Conservation (phyloP, 345 rosid species). For the Salix koriyanagi region DNA sequence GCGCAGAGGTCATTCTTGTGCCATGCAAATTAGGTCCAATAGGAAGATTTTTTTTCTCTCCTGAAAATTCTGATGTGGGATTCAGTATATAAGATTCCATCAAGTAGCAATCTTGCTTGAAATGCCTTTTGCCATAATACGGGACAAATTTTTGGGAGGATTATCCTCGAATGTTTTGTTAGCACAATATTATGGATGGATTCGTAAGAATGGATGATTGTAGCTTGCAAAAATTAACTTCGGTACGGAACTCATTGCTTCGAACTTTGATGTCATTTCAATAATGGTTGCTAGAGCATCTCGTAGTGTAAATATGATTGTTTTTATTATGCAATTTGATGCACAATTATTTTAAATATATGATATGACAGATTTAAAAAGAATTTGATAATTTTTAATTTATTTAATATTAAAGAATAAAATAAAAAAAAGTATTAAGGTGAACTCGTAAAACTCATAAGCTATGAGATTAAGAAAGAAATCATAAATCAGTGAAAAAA, state of each 20-base stretch:
- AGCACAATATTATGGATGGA: slow-evolving; percentile 4
- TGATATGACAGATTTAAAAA: too few species aligned
- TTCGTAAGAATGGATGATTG: not conserved
- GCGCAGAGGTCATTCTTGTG: slow-evolving; percentile 19
- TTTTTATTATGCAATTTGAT: too few species aligned
- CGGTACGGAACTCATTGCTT: not conserved
- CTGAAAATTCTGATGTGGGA: slow-evolving; percentile 1
- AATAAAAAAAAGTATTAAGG: too few species aligned
- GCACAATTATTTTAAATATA: too few species aligned
- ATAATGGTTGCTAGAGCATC: not conserved
- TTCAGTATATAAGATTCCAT: slow-evolving; percentile 12
- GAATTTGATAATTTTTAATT: too few species aligned
- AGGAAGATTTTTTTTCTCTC: not conserved
- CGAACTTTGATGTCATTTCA: not conserved
- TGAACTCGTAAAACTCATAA: too few species aligned
- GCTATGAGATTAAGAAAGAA: too few species aligned
- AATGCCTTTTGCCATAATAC: not conserved
- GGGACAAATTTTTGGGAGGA: slow-evolving; percentile 7
- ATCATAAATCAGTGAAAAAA: too few species aligned
- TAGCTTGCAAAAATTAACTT: too few species aligned
- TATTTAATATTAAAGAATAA: too few species aligned
- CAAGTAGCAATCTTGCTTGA: slow-evolving; percentile 14
- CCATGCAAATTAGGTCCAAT: slow-evolving; percentile 23
- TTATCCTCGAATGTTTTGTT: not conserved
- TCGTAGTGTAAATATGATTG: too few species aligned